Evolutionary conservation across 2,329 filamentous ascomycete species (phyloP), one percentile per base, ranked within the genome.

Genomic region (Thielaviopsis populi): DNA sequence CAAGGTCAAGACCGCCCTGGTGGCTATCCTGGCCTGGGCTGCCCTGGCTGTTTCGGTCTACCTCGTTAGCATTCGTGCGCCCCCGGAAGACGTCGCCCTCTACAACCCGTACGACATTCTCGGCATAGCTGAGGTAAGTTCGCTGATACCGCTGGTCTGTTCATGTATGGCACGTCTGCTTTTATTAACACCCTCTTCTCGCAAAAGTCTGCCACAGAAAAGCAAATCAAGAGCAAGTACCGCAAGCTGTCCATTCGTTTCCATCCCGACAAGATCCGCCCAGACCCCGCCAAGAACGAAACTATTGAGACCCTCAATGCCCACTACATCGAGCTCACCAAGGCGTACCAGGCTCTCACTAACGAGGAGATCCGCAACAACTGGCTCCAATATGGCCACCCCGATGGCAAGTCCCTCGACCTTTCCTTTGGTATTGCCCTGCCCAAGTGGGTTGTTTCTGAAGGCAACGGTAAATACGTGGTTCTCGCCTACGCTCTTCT

Each of bases 101-200:
- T 99, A 92, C 89, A 95, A 99, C 75, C 94, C 94, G 1, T 99
- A 97, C 76, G 89, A 95, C 69, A 95, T 99, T 69, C 77, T 99
- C 65, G 89, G 89, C 56, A 82, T 99, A 64, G 84, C 88, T 69
- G 88, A 91, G 75, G 87, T 90, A 78, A 70, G 80, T 48, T 37
- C 10, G n/a, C 1, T 41, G 2, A 24, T 24, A 8, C n/a, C 40
- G 40, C 15, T 19, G n/a, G 10, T 60, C 41, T 59, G 24, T 59
- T 40, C 27, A 7, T 62, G 24, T 1, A 58, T 11, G 27, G 7
- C 30, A 11, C 10, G n/a, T 15, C 42, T 41, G n/a, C 19, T 24
- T 2, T 66, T 66, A 46, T 63, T 67, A 54, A 65, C 65, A 37
- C n/a, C 50, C 27, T n/a, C 46, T 63, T 37, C 15, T 24, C 24